phyloP scores from a whole-genome alignment of 805 yeast genomes.

The Wickerhamiella bombiphila region DNA sequence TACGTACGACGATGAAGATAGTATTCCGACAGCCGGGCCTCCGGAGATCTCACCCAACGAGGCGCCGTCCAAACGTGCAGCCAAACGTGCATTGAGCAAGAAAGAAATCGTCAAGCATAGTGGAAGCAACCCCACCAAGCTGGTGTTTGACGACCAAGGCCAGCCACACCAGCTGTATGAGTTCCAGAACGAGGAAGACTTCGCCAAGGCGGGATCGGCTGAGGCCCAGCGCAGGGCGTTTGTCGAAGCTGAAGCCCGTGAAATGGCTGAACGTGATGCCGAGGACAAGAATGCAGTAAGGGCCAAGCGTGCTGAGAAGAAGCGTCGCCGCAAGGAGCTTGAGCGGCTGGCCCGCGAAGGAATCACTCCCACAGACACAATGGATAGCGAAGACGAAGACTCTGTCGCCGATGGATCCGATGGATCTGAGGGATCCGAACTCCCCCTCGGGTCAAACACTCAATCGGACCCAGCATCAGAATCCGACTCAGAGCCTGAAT shows the following conservation, averaged over 20 bases:
- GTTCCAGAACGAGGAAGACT: constrained; percentile 78
- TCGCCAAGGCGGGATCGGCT: constrained; percentile 56
- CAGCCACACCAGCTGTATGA: constrained; percentile 83
- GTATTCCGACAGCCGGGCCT: background rate
- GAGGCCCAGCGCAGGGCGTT: constrained; percentile 51
- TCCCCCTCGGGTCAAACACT: no score
- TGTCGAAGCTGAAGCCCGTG: constrained; percentile 47
- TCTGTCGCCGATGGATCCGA: constrained; percentile 18
- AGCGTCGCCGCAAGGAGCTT: constrained; percentile 70
- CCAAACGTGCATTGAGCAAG: constrained; percentile 75
- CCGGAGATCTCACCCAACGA: constrained; percentile 22
- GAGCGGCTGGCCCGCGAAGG: constrained; percentile 39
- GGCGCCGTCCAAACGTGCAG: constrained; percentile 63
- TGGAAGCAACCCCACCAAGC: constrained; percentile 58
- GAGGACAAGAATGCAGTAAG: constrained; percentile 66
- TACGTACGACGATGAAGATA: constrained; percentile 31
- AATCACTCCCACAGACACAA: constrained; percentile 9
- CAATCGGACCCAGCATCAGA: constrained; percentile 1
- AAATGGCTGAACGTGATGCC: constrained; percentile 57
- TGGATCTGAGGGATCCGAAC: no score
- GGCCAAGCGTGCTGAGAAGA: constrained; percentile 73
- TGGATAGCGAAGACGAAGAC: constrained; percentile 21
- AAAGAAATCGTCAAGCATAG: constrained; percentile 40
- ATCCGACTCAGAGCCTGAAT: constrained; percentile 13
- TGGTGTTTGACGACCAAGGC: constrained; percentile 90